Percentiles rank a stretch among this genome's conserved stretches.
Conservation (phyloP, 2,329 filamentous ascomycete species). For the Colletotrichum sp. region DNA sequence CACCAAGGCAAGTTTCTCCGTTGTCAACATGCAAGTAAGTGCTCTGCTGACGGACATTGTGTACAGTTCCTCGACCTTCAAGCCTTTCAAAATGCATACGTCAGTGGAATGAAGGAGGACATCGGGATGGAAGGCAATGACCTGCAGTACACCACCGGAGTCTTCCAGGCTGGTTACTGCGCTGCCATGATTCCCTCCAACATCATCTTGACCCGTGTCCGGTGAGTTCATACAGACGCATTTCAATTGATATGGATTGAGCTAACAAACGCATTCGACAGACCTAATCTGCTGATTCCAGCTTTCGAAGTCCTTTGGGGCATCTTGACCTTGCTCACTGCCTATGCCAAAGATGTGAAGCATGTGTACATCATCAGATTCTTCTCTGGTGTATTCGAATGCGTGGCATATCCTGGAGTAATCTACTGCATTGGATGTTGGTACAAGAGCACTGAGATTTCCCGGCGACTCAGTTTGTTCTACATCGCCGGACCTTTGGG, state of each 20-base stretch:
- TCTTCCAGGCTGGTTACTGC: conserved; percentile 50
- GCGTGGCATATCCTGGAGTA: not conserved
- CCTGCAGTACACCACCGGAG: conserved; percentile 58
- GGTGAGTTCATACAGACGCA: not conserved
- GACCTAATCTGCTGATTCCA: conserved; percentile 48
- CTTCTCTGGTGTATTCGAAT: conserved; percentile 1
- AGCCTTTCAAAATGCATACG: conserved; percentile 38
- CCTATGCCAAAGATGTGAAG: conserved; percentile 32
- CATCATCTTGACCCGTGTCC: conserved; percentile 56
- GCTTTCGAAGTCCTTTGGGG: conserved; percentile 61
- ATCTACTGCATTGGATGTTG: conserved; percentile 10
- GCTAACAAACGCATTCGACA: not conserved
- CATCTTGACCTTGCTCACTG: conserved; percentile 54
- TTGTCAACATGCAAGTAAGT: not conserved
- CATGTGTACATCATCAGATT: conserved; percentile 33
- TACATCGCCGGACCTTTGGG: conserved; percentile 5
- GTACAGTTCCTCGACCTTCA: not conserved
- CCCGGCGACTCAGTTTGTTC: not conserved
- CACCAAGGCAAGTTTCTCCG: conserved; percentile 46
- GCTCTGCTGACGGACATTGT: not conserved
- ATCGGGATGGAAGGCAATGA: conserved; percentile 35
- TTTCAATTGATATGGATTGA: not conserved
- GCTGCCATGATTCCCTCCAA: conserved; percentile 67
- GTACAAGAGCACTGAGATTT: conserved; percentile 14
- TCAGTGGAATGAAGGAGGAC: conserved; percentile 41